phyloP scores from a whole-genome alignment of 1,284 basidiomycete species.

The Ustanciosporium gigantosporum region DNA sequence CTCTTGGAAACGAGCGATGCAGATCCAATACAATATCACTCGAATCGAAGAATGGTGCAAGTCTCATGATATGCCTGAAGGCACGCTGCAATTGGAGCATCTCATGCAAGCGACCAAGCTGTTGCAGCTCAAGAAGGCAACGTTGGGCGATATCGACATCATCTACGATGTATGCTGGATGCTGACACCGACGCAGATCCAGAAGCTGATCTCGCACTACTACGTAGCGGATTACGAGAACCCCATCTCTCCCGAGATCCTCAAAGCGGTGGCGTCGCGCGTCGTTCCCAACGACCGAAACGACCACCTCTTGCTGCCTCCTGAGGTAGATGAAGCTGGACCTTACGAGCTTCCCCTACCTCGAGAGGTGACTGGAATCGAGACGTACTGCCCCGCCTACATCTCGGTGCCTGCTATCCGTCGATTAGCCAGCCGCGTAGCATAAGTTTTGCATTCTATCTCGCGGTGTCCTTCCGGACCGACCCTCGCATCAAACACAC shows the following conservation, averaged over 20 bases:
- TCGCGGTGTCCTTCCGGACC: too few species aligned
- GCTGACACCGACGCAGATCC: slow-evolving; percentile 97
- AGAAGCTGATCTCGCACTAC: slow-evolving; percentile 97
- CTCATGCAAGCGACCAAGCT: slow-evolving; percentile 99
- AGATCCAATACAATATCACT: slow-evolving; percentile 61
- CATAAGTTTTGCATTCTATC: slow-evolving; percentile 38
- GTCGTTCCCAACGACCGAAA: slow-evolving; percentile 61
- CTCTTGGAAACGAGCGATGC: slow-evolving; percentile 89
- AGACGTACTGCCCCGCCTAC: slow-evolving; percentile 60
- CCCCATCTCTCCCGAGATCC: slow-evolving; percentile 60
- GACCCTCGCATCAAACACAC: too few species aligned
- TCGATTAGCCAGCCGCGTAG: slow-evolving; percentile 54
- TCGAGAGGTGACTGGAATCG: slow-evolving; percentile 60
- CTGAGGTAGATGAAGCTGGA: slow-evolving; percentile 60
- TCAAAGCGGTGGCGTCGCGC: slow-evolving; percentile 59
- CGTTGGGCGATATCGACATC: slow-evolving; percentile 78
- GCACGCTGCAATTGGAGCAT: slow-evolving; percentile 94
- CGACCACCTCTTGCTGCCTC: slow-evolving; percentile 58
- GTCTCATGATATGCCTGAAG: slow-evolving; percentile 89
- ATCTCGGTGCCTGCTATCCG: slow-evolving; percentile 57
- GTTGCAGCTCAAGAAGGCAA: slow-evolving; percentile 94
- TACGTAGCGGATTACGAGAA: slow-evolving; percentile 94
- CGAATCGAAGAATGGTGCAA: slow-evolving; percentile 82
- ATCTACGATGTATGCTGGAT: slow-evolving; percentile 99
- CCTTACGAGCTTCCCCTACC: slow-evolving; percentile 59